These are phyloP conservation scores for Symbiodinium pilosum DNA, from an alignment of 73 alveolate species.

Conservation along the genomic window DNA sequence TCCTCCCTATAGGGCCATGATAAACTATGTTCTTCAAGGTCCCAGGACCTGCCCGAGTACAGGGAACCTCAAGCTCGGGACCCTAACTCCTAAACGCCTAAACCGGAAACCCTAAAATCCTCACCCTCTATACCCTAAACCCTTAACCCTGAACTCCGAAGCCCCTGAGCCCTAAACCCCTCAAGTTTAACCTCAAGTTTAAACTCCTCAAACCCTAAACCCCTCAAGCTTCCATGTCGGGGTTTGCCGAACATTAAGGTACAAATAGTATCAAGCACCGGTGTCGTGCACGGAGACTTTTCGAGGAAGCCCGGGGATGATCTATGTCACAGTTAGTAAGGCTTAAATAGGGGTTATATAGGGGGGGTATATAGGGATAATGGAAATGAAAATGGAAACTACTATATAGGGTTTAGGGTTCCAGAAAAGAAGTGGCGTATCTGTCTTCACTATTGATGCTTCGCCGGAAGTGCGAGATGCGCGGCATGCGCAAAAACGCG, in stretches of 20 bases:
- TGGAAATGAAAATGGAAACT: not conserved
- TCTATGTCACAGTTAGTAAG: not conserved
- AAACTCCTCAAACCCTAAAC: not conserved
- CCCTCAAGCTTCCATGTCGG: not conserved
- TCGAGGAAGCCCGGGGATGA: not conserved
- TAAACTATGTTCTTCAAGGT: no score
- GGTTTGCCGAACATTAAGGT: no score
- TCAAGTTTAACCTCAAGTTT: not conserved
- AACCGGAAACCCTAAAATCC: not conserved
- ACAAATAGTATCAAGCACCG: not conserved
- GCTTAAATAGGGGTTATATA: not conserved
- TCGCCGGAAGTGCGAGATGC: conserved; percentile 8
- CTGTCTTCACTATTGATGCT: not conserved
- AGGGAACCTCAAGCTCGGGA: no score
- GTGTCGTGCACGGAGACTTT: not conserved
- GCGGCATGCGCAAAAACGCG: not conserved
- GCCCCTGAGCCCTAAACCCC: not conserved
- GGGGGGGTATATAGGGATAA: not conserved
- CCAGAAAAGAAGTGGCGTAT: no score
- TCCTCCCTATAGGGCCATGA: no score
- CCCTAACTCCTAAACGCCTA: not conserved
- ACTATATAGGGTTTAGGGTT: not conserved
- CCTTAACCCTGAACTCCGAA: not conserved
- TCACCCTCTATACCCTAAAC: not conserved
- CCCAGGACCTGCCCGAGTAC: no score